Conservation (phyloP, 768 basidiomycete species). For the Lyophyllum decastes region DNA sequence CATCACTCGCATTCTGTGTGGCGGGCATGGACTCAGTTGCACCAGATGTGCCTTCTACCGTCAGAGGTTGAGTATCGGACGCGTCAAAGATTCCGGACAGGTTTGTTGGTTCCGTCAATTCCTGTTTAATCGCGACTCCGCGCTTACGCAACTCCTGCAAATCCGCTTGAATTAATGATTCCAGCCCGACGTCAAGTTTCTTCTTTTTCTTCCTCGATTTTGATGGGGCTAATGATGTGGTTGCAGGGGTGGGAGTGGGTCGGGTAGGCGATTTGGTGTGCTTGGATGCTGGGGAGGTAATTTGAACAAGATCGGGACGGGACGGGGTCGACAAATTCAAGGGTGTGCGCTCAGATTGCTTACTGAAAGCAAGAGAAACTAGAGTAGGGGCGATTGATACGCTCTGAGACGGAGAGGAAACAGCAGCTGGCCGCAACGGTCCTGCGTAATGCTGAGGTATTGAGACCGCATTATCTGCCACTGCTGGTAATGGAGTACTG, state of each 20-base stretch:
- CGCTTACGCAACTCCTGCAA: constrained; percentile 17
- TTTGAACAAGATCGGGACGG: background rate
- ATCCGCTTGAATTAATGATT: constrained; percentile 16
- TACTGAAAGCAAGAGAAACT: background rate
- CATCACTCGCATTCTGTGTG: background rate
- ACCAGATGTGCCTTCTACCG: background rate
- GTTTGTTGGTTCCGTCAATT: constrained; percentile 5
- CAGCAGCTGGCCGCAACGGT: background rate
- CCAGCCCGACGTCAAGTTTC: constrained; percentile 7
- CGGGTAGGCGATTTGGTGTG: background rate
- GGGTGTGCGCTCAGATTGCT: background rate
- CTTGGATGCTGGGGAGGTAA: background rate
- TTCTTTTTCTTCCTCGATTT: constrained; percentile 15
- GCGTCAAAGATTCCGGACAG: background rate
- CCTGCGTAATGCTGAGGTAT: background rate
- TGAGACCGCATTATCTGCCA: background rate
- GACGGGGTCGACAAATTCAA: background rate
- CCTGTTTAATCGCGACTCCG: constrained; percentile 1
- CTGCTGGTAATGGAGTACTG: background rate
- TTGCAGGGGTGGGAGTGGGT: background rate
- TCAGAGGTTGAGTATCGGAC: background rate
- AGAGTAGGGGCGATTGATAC: background rate
- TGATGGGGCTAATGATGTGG: background rate
- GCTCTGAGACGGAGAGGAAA: background rate
- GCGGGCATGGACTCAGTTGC: background rate